Base-by-base conservation (phyloP, 2,329 filamentous ascomycete species). In the Nothophoma quercina region DNA sequence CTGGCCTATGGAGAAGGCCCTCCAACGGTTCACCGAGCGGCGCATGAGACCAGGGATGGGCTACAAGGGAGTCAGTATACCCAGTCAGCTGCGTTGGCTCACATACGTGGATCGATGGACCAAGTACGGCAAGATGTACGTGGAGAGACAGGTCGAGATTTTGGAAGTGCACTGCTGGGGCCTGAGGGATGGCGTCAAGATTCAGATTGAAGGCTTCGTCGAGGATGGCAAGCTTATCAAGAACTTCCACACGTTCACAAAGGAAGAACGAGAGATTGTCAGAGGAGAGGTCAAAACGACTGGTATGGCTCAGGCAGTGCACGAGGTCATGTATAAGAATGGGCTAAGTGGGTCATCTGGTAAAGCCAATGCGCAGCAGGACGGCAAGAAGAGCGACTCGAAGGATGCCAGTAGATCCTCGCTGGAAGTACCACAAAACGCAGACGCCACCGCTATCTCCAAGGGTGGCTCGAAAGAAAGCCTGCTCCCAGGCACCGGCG, bases 31-130 rank as follows among this genome's bases (percentile, higher is more conserved):
- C 67, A 99, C 95, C 0, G 86, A 92, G 67, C 79, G 91, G 42
- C 83, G 95, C 22, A 99, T 99, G 95, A 81, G 92, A 40, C 89
- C 90, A 2, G 87, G 88, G 15, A 98, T 97, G 70, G 95, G 93
- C 1, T 55, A 55, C 29, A 83, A 87, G 2, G 95, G 95, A 4
- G 88, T 99, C 19, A 95, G 90, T 26, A 99, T 99, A 38, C 92
- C 93, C 0, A 96, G 91, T 61, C 95, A 99, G 74, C 75, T 96
- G 54, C 83, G 95, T 8, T 97, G 90, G 84, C 82, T 99, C 15
- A 82, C 83, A 23, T 99, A 99, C 69, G 90, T 97, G 8, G 89
- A 96, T 66, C 84, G 89, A 10, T 97, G 93, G 93, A 84, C 90
- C 2, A 85, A 85, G 47, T 77, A 85, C 22, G 85, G 83, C 15